Evolutionary conservation across 257 asterid species (phyloP).

Genomic region (Ehretia macrophylla): DNA sequence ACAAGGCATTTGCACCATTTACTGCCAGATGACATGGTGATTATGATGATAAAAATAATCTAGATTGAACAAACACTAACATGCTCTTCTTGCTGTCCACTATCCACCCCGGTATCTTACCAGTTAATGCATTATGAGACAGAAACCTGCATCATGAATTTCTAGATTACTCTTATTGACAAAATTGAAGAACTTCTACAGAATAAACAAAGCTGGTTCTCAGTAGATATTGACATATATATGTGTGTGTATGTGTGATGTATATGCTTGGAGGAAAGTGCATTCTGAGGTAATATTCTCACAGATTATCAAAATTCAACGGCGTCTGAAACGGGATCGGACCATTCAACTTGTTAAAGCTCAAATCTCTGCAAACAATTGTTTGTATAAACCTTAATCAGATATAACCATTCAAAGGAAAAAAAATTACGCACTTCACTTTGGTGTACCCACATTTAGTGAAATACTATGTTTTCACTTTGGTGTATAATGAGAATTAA

Average conservation of each 20-base stretch:
- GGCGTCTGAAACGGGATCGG: slow-evolving; percentile 38
- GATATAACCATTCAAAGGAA: background rate
- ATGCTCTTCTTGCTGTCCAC: slow-evolving; percentile 27
- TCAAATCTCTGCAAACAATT: slow-evolving; percentile 62
- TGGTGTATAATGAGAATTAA: too few relatives aligned
- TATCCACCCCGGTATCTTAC: slow-evolving; percentile 58
- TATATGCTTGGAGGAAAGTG: background rate
- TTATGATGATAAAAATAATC: background rate
- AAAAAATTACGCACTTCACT: too few relatives aligned
- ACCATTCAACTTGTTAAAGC: slow-evolving; percentile 68
- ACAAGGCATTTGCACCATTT: background rate
- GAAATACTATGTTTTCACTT: too few relatives aligned
- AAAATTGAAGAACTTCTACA: background rate
- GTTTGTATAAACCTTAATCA: slow-evolving; percentile 10
- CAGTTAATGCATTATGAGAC: slow-evolving; percentile 63
- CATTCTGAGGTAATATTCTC: slow-evolving; percentile 11
- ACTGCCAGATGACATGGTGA: background rate
- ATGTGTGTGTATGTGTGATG: too few relatives aligned
- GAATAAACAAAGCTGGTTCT: background rate
- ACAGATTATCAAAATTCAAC: slow-evolving; percentile 31
- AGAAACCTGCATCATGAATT: slow-evolving; percentile 49
- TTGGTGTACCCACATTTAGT: too few relatives aligned
- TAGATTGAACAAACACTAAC: slow-evolving; percentile 34
- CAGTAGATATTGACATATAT: background rate
- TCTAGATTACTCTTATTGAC: background rate